Evolutionary conservation across 2,329 filamentous ascomycete genomes (phyloP), one percentile per base, ranked within the genome.

Genomic region (Metarhizium robertsii): DNA sequence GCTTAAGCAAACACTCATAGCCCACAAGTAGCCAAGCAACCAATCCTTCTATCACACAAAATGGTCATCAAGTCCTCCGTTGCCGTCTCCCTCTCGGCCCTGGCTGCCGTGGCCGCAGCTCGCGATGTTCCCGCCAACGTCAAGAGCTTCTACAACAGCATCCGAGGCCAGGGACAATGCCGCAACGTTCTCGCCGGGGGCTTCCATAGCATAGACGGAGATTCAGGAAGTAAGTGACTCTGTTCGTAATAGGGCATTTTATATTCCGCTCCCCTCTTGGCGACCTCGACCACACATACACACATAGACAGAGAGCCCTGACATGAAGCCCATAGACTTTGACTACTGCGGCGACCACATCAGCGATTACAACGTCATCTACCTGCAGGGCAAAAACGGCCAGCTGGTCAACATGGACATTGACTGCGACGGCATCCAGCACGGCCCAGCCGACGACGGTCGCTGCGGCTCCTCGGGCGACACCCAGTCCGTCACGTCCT

Each of bases 361-460:
- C 14, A 50, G 62, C 18, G 65, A 72, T 40, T 68, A 67, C 61
- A 69, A 71, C 40, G 69, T 77, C 47, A 67, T 83, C 56, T 83
- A 77, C 66, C 64, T 83, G 14, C 73, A 76, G 56, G 74, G 74
- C 48, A 67, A 64, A 3, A 61, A 65, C 4, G 69, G 69, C 25
- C 61, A 71, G 42, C 68, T 81, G 43, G 73, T 70, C 53, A 76
- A 83, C 65, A 80, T 83, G 76, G 80, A 83, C 60, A 71, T 83
- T 54, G 79, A 81, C 67, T 84, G 80, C 61, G 80, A 84, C 60
- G 80, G 80, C 25, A 62, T 69, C 7, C 72, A 78, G 54, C 65
- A 67, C 25, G 69, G 70, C 7, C 60, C 67, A 32, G 69, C 69
- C 40, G 69, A 73, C 55, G 74, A 72, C 34, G 74, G 75, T 2